phyloP scores from a whole-genome alignment of 2,329 filamentous ascomycete species.

The Fusarium sp. region DNA sequence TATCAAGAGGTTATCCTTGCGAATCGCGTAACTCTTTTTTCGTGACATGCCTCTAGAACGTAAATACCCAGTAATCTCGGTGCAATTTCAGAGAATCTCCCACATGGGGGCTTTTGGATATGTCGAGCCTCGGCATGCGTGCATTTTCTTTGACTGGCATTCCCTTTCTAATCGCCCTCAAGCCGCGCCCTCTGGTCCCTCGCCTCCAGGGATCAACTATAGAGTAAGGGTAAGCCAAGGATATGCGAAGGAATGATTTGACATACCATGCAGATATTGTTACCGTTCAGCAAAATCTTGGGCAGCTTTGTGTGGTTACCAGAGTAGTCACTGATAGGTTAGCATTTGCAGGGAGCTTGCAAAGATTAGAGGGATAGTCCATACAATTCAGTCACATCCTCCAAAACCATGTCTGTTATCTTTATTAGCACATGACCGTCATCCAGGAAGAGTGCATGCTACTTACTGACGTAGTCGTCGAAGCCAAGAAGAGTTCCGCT shows the following conservation, averaged over 20 bases:
- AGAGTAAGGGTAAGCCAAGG: conserved; percentile 15
- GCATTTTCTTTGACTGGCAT: conserved; percentile 20
- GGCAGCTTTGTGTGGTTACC: conserved; percentile 89
- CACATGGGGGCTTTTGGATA: not conserved
- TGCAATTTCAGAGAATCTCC: not conserved
- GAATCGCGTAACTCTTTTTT: conserved; percentile 16
- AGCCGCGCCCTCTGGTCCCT: conserved; percentile 67
- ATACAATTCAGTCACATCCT: conserved; percentile 97
- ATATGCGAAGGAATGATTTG: not conserved
- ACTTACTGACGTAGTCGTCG: conserved; percentile 99
- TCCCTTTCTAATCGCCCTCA: conserved; percentile 14
- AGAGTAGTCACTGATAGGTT: conserved; percentile 81
- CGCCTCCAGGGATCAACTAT: conserved; percentile 83
- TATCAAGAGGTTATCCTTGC: conserved; percentile 22
- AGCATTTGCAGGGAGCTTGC: conserved; percentile 9
- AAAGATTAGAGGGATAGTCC: conserved; percentile 42
- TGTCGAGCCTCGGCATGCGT: conserved; percentile 2
- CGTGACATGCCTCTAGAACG: conserved; percentile 17
- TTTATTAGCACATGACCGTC: conserved; percentile 31
- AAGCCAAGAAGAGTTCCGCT: conserved; percentile 94
- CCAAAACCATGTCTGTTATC: conserved; percentile 90
- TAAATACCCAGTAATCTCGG: not conserved
- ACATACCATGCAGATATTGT: conserved; percentile 98
- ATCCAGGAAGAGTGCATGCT: not conserved
- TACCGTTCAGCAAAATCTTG: conserved; percentile 96